Conservation (phyloP, 2,329 filamentous ascomycete genomes). For the Microdochium bolleyi region DNA sequence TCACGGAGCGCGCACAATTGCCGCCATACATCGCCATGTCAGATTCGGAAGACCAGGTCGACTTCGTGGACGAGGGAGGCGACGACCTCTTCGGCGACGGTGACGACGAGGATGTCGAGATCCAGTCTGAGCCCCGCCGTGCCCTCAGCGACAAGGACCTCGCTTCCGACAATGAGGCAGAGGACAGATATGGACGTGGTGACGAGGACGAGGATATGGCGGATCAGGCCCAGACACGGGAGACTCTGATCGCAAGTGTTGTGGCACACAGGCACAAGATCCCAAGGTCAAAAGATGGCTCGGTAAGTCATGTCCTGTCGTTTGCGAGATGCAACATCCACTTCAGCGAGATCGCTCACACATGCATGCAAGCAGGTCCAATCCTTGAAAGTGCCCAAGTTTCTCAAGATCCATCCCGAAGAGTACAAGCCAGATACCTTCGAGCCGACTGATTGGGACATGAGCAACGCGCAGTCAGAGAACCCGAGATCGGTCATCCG, state of each 20-base stretch:
- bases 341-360: neutral
- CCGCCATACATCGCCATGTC: slow-evolving; percentile 32
- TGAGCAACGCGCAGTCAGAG: slow-evolving; percentile 43
- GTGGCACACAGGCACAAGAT: slow-evolving; percentile 46
- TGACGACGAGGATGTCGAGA: slow-evolving; percentile 44
- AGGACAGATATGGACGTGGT: slow-evolving; percentile 26
- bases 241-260: neutral
- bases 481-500: slow-evolving; percentile 59
- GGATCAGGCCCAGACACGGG: slow-evolving; percentile 20
- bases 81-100: slow-evolving; percentile 58
- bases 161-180: slow-evolving; percentile 40
- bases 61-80: slow-evolving; percentile 42
- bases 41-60: slow-evolving; percentile 46
- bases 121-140: slow-evolving; percentile 55
- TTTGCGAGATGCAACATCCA: neutral
- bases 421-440: slow-evolving; percentile 61
- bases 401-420: slow-evolving; percentile 61
- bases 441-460: slow-evolving; percentile 48
- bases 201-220: slow-evolving; percentile 35
- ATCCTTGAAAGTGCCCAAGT: slow-evolving; percentile 62
- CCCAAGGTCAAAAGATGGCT: slow-evolving; percentile 63
- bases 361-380: slow-evolving; percentile 43
- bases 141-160: slow-evolving; percentile 55
- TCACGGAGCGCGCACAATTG: neutral
- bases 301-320: slow-evolving; percentile 37